Base-by-base conservation (phyloP, 768 basidiomycete genomes). In the Tulasnella sp. region DNA sequence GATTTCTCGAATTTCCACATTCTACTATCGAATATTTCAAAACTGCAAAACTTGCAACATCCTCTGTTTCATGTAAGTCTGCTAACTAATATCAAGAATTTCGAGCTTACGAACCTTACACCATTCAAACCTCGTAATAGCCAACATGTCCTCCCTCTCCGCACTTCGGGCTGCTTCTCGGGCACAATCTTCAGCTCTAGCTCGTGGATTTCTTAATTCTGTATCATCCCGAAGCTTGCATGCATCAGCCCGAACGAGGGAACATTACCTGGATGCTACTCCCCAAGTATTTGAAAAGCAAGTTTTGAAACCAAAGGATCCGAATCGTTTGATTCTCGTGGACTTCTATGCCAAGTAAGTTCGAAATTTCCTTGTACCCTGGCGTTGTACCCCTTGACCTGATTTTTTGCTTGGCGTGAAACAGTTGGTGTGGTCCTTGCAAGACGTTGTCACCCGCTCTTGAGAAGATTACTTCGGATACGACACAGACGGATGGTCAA, bases 281-380 rank as follows among this genome's bases (percentile, higher is more conserved):
- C 37, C 37, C 22, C 40, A 51, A 31, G 40, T 51, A 15, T 51
- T 51, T 22, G 49, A 51, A 34, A 51, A 43, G 29, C 49, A 43
- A 15, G 49, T 51, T 25, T 8, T 51, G 12, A 16, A 51, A 16
- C 28, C 39, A 3, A 31, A 40, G n/a, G 45, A 53, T 24, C 35
- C 32, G 5, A 41, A 56, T n/a, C 73, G 75, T 42, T 64, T 82
- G 22, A 73, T 81, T 35, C 65, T 87, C 5, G 83, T 84, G 20
- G 84, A 87, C 57, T 87, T 87, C 57, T 81, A 85, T 61, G 84
- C 85, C 41, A 76, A 84, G 84, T 85, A 58, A 41, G 78, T 24
- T 22, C 29, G 41, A 12, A 34, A 28, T 4, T 13, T 24, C 4
- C 13, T 28, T 41, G 22, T 20, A 10, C 34, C 10, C 58, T 58